Base-by-base conservation (phyloP, 352 stramenopile genomes). In the Phytopythium sindhum region DNA sequence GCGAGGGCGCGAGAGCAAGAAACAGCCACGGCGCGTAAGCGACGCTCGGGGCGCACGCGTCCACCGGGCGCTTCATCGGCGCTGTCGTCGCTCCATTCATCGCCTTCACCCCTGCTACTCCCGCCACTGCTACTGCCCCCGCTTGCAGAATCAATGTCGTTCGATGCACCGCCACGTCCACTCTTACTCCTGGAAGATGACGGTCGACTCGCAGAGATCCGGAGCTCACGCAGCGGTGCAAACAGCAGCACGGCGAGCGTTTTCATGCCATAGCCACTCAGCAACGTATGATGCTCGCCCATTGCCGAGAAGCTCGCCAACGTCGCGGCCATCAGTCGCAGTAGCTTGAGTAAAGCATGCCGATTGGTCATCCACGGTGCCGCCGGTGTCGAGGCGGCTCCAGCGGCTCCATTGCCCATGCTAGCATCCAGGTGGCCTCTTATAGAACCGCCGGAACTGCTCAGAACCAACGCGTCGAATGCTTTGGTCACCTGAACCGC, bases 261-360 rank as follows among this genome's bases (percentile, higher is more conserved):
- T 45, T 90, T 92, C 50, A 90, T 74, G 1, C 70, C 71, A 17
- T 83, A 72, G 21, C 67, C 60, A 1, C 65, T 83, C 31, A 91
- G 69, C 0, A 86, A 61, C 19, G 53, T 57, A 28, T 92, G 81
- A 61, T 87, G 82, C 50, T 94, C 86, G 24, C 76, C 56, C 57
- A 86, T 82, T 9, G 77, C 77, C 0, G 81, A 90, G 44, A 92
- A 91, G 24, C 90, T 90, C 7, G 74, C 80, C 4, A 92, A 60
- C 11, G 86, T 89, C 23, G 81, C 70, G 0, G 81, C 74, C 45
- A 89, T 84, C 9, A 88, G 56, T 11, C 68, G 70, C 23, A 94
- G 60, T 6, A 87, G 57, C 1, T 71, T 75, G 52, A 75, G 64
- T 19, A 66, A 67, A 15, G 67, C 29, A 4, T 19, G 62, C 3